Evolutionary conservation across 768 basidiomycete species (phyloP).

Genomic region (Trametes elegans): DNA sequence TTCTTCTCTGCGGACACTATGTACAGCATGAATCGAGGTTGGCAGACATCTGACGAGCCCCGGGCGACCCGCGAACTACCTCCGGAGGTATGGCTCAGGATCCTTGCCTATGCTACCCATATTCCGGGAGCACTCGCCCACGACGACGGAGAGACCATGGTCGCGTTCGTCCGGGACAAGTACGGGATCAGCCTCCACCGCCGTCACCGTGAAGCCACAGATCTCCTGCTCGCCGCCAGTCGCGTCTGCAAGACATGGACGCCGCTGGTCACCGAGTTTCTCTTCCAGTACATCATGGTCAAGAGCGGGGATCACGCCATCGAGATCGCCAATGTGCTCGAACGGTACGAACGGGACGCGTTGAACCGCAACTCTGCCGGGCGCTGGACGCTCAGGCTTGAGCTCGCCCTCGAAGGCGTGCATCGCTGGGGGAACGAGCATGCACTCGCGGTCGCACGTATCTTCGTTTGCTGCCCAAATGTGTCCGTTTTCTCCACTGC

Average conservation of each 20-base stretch:
- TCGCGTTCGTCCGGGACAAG: constrained; percentile 13
- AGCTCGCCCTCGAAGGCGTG: constrained; percentile 20
- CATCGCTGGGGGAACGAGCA: constrained; percentile 17
- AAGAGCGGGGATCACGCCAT: constrained; percentile 19
- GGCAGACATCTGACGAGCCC: neutral
- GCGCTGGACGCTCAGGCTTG: constrained; percentile 14
- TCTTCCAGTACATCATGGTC: constrained; percentile 18
- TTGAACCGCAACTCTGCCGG: neutral
- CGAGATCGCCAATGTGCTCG: constrained; percentile 3
- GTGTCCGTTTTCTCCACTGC: constrained; percentile 20
- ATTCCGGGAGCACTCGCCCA: constrained; percentile 16
- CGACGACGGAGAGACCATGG: constrained; percentile 1
- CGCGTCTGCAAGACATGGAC: constrained; percentile 22
- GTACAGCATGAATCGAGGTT: neutral
- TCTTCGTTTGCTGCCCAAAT: constrained; percentile 16
- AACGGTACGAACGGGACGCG: neutral
- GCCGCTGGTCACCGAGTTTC: constrained; percentile 6
- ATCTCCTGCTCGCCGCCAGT: constrained; percentile 11
- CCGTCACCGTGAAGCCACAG: constrained; percentile 15
- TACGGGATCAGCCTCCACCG: constrained; percentile 17
- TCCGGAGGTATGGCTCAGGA: constrained; percentile 17
- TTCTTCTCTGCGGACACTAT: no score
- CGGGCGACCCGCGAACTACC: neutral
- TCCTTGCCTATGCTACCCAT: constrained; percentile 15
- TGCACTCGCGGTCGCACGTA: constrained; percentile 7